Evolutionary conservation across 345 rosid genomes (phyloP).

Genomic region (Eucalyptus curtisii): DNA sequence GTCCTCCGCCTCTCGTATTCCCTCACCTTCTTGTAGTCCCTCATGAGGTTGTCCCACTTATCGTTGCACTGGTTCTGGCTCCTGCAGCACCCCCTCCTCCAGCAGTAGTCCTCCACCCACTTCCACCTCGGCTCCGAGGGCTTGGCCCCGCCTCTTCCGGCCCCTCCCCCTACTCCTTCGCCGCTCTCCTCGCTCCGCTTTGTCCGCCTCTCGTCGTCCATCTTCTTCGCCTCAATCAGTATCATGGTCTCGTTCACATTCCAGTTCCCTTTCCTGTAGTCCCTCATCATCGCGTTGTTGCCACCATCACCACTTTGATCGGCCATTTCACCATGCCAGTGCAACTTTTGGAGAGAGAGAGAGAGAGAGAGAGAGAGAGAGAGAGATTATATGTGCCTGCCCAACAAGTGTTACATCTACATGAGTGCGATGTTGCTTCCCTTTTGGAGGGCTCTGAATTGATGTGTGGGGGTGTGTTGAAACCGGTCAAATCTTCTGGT

Average conservation of each 20-base stretch:
- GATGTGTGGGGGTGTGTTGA: neutral
- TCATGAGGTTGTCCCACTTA: slow-evolving; percentile 96
- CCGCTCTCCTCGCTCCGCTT: slow-evolving; percentile 31
- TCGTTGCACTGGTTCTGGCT: slow-evolving; percentile 97
- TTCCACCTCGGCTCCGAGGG: slow-evolving; percentile 86
- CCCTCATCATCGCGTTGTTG: slow-evolving; percentile 26
- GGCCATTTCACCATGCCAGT: slow-evolving; percentile 26
- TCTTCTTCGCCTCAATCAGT: slow-evolving; percentile 73
- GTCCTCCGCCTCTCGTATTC: slow-evolving; percentile 42
- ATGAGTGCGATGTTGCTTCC: neutral
- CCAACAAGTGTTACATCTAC: neutral
- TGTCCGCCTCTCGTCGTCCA: slow-evolving; percentile 79
- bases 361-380: neutral
- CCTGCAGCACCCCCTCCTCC: slow-evolving; percentile 62
- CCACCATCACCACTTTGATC: slow-evolving; percentile 20
- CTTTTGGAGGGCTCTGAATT: slow-evolving; percentile 15
- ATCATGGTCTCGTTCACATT: slow-evolving; percentile 69
- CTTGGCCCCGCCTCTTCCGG: slow-evolving; percentile 4
- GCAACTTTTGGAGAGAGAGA: neutral
- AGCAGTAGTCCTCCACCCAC: slow-evolving; percentile 91
- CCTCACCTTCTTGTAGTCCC: slow-evolving; percentile 87
- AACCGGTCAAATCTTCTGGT: slow-evolving; percentile 15
- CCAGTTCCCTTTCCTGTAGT: slow-evolving; percentile 89
- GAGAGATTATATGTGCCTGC: neutral
- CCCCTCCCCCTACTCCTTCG: slow-evolving; percentile 8